Conservation (phyloP, 2,329 filamentous ascomycete species). For the Epichloe hybrida region DNA sequence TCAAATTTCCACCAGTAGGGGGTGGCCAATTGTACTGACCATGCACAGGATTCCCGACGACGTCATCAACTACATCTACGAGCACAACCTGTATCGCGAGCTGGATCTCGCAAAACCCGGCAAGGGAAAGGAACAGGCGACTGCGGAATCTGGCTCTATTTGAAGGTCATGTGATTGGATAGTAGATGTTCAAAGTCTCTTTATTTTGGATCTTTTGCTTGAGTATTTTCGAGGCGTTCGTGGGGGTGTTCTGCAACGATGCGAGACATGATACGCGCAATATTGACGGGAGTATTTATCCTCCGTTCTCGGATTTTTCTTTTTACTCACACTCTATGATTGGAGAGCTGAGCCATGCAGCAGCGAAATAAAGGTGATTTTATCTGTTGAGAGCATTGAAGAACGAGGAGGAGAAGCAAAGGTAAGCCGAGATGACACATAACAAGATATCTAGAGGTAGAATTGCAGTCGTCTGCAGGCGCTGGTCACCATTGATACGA, state of each 20-base stretch:
- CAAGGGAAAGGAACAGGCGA: conserved; percentile 14
- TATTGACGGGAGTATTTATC: neutral
- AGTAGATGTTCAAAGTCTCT: neutral
- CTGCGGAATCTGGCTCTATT: conserved; percentile 15
- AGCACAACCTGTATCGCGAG: conserved; percentile 51
- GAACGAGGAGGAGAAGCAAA: neutral
- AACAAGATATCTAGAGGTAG: neutral
- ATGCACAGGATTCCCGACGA: conserved; percentile 42
- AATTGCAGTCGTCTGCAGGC: neutral
- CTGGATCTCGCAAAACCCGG: conserved; percentile 14
- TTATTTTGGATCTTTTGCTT: neutral
- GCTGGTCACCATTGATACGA: neutral
- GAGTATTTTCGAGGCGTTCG: neutral
- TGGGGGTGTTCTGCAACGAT: neutral
- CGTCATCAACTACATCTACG: conserved; percentile 61
- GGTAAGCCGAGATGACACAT: neutral
- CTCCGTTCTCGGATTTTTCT: neutral
- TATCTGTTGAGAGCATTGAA: too few relatives aligned
- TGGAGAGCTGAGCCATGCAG: neutral
- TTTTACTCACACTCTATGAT: neutral
- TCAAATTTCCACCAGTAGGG: neutral
- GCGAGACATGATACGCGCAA: neutral
- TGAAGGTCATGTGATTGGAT: conserved; percentile 8
- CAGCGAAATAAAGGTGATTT: neutral
- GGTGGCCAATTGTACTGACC: neutral